Evolutionary conservation across 2,329 filamentous ascomycete species (phyloP).

Genomic region (Monosporascus cannonballus): DNA sequence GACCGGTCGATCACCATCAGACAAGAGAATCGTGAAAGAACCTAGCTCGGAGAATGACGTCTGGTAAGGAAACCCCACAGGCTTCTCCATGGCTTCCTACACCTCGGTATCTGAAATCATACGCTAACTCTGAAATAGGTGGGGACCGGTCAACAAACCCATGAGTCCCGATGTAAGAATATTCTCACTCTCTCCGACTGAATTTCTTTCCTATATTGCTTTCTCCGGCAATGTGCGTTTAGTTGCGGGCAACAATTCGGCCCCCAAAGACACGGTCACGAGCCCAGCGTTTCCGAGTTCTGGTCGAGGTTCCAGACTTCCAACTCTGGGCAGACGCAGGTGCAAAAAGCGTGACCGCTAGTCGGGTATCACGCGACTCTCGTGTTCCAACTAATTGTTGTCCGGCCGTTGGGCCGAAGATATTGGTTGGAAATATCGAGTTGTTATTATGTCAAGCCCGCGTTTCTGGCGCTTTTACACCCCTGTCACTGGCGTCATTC

Average conservation of each 20-base stretch:
- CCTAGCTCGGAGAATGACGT: constrained; percentile 81
- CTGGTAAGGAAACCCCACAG: constrained; percentile 49
- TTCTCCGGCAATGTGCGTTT: neutral
- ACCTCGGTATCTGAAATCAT: neutral
- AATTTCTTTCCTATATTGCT: constrained; percentile 8
- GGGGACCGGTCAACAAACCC: constrained; percentile 98
- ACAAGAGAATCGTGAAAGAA: constrained; percentile 97
- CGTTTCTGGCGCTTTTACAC: constrained; percentile 1
- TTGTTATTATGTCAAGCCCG: neutral
- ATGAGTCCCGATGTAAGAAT: constrained; percentile 89
- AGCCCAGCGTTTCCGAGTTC: neutral
- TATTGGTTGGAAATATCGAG: neutral
- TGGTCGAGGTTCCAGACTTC: neutral
- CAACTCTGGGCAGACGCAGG: neutral
- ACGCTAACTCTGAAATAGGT: constrained; percentile 36
- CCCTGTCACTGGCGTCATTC: constrained; percentile 23
- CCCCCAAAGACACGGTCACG: neutral
- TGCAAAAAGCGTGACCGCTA: neutral
- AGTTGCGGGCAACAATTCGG: neutral
- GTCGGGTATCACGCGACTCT: neutral
- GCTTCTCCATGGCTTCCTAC: neutral
- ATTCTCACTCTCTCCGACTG: constrained; percentile 2
- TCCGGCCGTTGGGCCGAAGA: neutral
- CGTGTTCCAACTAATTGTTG: neutral
- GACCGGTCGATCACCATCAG: constrained; percentile 91